Conservation (phyloP, 1,139 yeast species). For the Pichia sp. region DNA sequence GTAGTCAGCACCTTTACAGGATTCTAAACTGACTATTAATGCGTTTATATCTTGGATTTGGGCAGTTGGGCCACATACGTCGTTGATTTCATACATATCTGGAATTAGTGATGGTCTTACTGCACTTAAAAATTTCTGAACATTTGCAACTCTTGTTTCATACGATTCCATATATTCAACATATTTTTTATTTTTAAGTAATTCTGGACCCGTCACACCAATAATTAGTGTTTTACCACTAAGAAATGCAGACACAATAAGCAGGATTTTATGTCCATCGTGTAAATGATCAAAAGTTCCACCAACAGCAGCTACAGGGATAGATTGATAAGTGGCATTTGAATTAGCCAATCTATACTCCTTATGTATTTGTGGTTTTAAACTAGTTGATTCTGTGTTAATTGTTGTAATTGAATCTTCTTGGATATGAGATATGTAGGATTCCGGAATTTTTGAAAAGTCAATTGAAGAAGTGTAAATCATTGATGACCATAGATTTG, state of each 20-base stretch:
- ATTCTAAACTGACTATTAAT: conserved; percentile 74
- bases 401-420: background rate
- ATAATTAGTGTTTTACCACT: conserved; percentile 53
- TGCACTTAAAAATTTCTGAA: conserved; percentile 42
- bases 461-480: background rate
- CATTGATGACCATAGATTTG: conserved; percentile 5
- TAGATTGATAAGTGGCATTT: background rate
- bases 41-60: conserved; percentile 68
- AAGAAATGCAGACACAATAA: conserved; percentile 66
- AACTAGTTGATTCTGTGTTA: no score
- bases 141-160: conserved; percentile 42
- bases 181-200: conserved; percentile 69
- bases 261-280: conserved; percentile 85
- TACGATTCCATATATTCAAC: conserved; percentile 59
- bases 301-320: conserved; percentile 56
- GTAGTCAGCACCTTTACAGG: conserved; percentile 64
- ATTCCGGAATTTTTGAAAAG: background rate
- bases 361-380: background rate
- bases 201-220: conserved; percentile 78
- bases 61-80: conserved; percentile 94
- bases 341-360: conserved; percentile 5
- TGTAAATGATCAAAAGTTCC: conserved; percentile 97
- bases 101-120: conserved; percentile 38
- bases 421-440: conserved; percentile 1
- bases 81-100: conserved; percentile 58